These are phyloP conservation scores for Sphenostylis stenocarpa DNA, from an alignment of 306 rosid genomes.

Conservation along the genomic window DNA sequence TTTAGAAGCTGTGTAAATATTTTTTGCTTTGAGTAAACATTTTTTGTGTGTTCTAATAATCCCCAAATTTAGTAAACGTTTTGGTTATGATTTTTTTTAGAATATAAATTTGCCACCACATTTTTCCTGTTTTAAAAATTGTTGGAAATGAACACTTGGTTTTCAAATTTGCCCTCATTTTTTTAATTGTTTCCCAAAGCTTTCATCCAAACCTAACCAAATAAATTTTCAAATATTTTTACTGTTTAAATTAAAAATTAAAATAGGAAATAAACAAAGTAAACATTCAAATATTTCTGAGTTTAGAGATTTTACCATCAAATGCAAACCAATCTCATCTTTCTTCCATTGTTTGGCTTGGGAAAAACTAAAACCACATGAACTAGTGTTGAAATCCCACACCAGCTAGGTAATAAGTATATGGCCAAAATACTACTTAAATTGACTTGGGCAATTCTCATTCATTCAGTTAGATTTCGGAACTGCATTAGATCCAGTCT, in stretches of 20 bases:
- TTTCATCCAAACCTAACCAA: background rate
- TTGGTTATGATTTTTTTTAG: background rate
- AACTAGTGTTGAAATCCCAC: background rate
- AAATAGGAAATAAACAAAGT: background rate
- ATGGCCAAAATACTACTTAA: background rate
- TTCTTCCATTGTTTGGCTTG: conserved; percentile 11
- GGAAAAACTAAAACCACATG: background rate
- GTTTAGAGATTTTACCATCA: conserved; percentile 17
- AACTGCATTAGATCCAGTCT: background rate
- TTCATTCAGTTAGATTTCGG: background rate
- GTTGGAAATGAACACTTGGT: background rate
- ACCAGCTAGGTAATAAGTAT: background rate
- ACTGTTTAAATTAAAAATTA: background rate
- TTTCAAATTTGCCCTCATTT: background rate
- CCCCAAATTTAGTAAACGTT: background rate
- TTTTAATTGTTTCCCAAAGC: background rate
- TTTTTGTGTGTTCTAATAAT: background rate
- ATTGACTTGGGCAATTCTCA: background rate
- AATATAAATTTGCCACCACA: background rate
- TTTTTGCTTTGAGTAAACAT: background rate
- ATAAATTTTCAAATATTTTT: background rate
- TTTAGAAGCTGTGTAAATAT: conserved; percentile 25
- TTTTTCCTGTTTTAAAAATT: background rate
- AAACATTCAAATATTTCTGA: background rate
- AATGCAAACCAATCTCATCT: background rate